Base-by-base conservation (phyloP, 352 stramenopile genomes). In the Pythium monospermum region DNA sequence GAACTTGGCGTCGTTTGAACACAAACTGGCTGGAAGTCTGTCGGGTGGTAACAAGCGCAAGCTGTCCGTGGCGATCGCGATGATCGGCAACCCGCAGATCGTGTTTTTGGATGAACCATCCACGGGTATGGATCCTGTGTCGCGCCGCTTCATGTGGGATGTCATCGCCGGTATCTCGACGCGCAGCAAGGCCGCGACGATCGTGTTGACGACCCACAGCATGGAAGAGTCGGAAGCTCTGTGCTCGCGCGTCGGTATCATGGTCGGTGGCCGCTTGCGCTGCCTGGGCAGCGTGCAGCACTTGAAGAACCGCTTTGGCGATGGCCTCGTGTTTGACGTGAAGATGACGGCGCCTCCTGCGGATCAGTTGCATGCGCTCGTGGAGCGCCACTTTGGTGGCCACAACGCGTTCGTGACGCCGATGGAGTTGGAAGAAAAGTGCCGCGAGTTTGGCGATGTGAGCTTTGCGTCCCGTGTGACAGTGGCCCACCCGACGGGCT, bases 151-250 rank as follows among this genome's bases (percentile, higher is more conserved):
- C 59, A 89, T 99, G 70, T 99, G 96, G 96, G 83, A 93, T 40
- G 73, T 96, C 18, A 95, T 97, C 25, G 82, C 78, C 15, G 66
- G 78, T 18, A 83, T 94, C 40, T 85, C 80, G 27, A 87, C 75
- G 0, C 55, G 66, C 33, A 57, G 68, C 43, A 80, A 90, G 32
- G 63, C 83, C 41, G 82, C 80, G 19, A 87, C 78, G 19, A 88
- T 98, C 48, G 72, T 98, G 22, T 72, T 98, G 33, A 98, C 94
- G 8, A 98, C 92, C 3, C 94, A 98, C 68, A 96, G 85, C 45
- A 98, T 98, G 95, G 80, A 98, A 47, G 94, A 98, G 59, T 95
- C 79, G n/a, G 95, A 98, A 50, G 85, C 84, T 8, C 66, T 98
- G 4, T 98, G 91, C 55, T 86, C 90, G 15, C 82, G 91, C 23